Base-by-base conservation (phyloP, 1,139 yeast genomes). In the Saccharomyces hybrid region DNA sequence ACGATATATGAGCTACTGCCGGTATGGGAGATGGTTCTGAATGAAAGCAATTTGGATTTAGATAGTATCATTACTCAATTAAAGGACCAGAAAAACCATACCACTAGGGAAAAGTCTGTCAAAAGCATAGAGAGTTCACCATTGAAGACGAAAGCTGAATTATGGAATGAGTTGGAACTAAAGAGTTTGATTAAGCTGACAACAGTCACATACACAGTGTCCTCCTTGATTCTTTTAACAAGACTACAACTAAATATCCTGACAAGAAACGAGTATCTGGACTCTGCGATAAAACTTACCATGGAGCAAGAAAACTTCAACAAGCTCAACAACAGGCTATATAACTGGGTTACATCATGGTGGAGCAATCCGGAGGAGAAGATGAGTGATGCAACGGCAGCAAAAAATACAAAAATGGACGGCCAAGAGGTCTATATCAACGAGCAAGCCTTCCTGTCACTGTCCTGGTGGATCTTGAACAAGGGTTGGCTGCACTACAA, bases 401-500 rank as follows among this genome's bases (percentile, higher is more conserved):
- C 52, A 63, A 63, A 52, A 65, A 66, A 54, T 60, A 8, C 25
- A 19, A 69, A 48, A 48, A 52, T 54, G 54, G 49, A 54, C 3
- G 52, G 54, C 47, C 56, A 52, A 32, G 47, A 52, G 11, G 58
- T 61, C 23, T 61, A 58, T 60, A 68, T 54, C 44, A 80, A 85
- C 51, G 96, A 89, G 68, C 91, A 93, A 64, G 86, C 90, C 55
- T 93, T 88, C 68, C 76, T 93, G 56, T 86, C 96, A 1, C 80
- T 89, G 59, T 84, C 91, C 61, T 93, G 98, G 97, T 93, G 97
- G 97, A 73, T 93, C 51, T 76, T 93, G 55, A 90, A 93, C 70
- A 81, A 83, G 61, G 98, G 98, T 1, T 89, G 95, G 93, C 67
- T 75, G 42, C 75, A 76, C 50, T 73, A 86, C 52, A 78, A 81